Conservation (phyloP, 176 grass and related monocot species). For the Miscanthus lutarioriparius region DNA sequence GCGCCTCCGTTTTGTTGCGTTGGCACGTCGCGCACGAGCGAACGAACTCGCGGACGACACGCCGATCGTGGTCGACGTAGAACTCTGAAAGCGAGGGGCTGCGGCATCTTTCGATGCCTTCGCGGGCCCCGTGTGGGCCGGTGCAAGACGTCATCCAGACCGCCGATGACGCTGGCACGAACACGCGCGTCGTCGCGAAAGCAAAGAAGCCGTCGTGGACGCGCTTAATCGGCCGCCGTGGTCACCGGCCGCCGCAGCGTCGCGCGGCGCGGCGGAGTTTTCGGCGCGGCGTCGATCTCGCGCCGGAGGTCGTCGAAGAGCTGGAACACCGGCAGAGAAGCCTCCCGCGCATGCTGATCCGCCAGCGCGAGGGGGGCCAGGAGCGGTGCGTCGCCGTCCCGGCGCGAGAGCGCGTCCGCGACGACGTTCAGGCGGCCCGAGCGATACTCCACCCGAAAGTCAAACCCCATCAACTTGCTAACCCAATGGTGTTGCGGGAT, state of each 20-base stretch:
- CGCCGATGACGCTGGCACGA: rapidly evolving
- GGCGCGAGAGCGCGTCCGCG: too few relatives aligned
- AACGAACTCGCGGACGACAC: not conserved
- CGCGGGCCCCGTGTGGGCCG: not conserved
- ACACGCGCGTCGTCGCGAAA: not conserved
- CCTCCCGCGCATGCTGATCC: too few relatives aligned
- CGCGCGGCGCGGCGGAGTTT: too few relatives aligned
- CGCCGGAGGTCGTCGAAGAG: too few relatives aligned
- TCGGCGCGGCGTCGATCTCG: too few relatives aligned
- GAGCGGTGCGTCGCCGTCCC: not conserved
- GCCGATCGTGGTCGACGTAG: rapidly evolving
- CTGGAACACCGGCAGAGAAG: too few relatives aligned
- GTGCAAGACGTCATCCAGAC: not conserved
- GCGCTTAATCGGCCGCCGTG: not conserved
- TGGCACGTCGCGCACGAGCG: not conserved
- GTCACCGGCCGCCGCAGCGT: too few relatives aligned
- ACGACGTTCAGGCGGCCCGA: too few relatives aligned
- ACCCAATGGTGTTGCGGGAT: not conserved
- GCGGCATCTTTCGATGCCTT: not conserved
- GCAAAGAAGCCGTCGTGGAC: not conserved
- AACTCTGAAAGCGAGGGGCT: not conserved
- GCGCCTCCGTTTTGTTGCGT: not conserved
- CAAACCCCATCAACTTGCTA: too few relatives aligned
- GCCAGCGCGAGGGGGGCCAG: not conserved
- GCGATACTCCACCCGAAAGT: too few relatives aligned